Evolutionary conservation across 2,329 filamentous ascomycete genomes (phyloP), one percentile per base, ranked within the genome.

Genomic region (Coniochaeta ligniaria): DNA sequence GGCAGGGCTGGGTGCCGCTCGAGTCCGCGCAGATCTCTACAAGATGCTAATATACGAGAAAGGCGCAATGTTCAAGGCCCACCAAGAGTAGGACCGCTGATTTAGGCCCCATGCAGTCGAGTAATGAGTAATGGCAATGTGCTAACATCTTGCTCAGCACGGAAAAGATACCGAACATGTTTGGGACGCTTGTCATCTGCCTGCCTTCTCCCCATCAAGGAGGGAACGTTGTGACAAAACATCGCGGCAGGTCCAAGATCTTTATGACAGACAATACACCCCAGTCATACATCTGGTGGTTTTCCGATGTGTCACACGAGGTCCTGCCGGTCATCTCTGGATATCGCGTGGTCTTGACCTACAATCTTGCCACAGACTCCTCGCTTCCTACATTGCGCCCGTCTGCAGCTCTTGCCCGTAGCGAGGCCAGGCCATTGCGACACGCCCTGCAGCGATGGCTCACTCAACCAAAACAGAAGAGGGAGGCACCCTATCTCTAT

Each of bases 241-340:
- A 81, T 65, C 64, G 69, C 4, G 71, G 71, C 8, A 22, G 75
- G 59, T 65, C 63, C 4, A 66, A 71, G 41, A 63, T 63, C 3
- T 73, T 77, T 58, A 60, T 67, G 11, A 75, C 6, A 17, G 60
- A 0, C 62, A 69, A 55, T 3, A 55, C 50, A n/a, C 24, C 12
- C 24, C 26, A 55, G 59, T 70, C 69, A 0, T 66, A 64, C 28
- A 63, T 66, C 7, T 70, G 61, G 35, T 77, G 75, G 83, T 84
- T 82, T 66, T 77, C 79, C 0, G 80, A 84, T 60, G 80, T 84
- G 0, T 72, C 71, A 1, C 79, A 84, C 63, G 76, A 84, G 66
- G 72, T 83, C n/a, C 70, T 75, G 17, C 75, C 76, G 1, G 73
- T 84, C 2, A 73, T 63, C 0, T 75, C 74, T 0, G 82, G 82